A percentile compares a stretch with the other conserved stretches of the same genome.
These are phyloP conservation scores for Malus asiatica DNA, from an alignment of 306 rosid species.

Conservation along the genomic window DNA sequence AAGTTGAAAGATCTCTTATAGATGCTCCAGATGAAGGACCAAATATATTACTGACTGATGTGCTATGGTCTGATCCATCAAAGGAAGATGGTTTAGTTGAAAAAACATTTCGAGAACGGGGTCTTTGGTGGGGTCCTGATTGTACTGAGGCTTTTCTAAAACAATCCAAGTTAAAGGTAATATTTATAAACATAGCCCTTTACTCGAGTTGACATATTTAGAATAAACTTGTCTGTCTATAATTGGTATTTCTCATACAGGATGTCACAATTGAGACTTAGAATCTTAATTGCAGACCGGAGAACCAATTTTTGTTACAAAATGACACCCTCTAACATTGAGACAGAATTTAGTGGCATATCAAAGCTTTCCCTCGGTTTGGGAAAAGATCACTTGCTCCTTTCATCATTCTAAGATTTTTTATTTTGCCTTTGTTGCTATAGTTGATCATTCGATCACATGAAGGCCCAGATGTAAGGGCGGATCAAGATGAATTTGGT, in stretches of 20 bases:
- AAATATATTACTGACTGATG: slow-evolving; percentile 56
- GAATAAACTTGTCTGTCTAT: not conserved
- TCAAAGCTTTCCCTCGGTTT: not conserved
- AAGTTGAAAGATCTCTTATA: slow-evolving; percentile 43
- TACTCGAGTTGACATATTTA: not conserved
- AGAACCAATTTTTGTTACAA: not conserved
- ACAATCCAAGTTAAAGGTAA: slow-evolving; percentile 72
- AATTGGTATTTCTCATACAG: not conserved
- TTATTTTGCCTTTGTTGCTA: slow-evolving; percentile 14
- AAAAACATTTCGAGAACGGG: slow-evolving; percentile 47
- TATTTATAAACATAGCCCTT: not conserved
- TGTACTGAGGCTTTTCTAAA: slow-evolving; percentile 71
- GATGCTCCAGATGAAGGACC: slow-evolving; percentile 66
- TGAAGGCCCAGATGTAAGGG: slow-evolving; percentile 88
- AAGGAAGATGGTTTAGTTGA: slow-evolving; percentile 57
- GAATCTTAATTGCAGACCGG: not conserved
- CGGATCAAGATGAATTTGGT: slow-evolving; percentile 56
- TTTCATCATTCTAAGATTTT: slow-evolving; percentile 5
- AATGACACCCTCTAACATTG: not conserved
- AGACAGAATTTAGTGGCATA: not conserved
- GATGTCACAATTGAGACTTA: not conserved
- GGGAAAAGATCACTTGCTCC: not conserved
- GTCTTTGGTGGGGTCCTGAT: slow-evolving; percentile 91
- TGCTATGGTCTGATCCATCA: slow-evolving; percentile 85
- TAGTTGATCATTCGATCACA: slow-evolving; percentile 93